Conservation (phyloP, 208 protist species). For the Trichomonas vaginalis region DNA sequence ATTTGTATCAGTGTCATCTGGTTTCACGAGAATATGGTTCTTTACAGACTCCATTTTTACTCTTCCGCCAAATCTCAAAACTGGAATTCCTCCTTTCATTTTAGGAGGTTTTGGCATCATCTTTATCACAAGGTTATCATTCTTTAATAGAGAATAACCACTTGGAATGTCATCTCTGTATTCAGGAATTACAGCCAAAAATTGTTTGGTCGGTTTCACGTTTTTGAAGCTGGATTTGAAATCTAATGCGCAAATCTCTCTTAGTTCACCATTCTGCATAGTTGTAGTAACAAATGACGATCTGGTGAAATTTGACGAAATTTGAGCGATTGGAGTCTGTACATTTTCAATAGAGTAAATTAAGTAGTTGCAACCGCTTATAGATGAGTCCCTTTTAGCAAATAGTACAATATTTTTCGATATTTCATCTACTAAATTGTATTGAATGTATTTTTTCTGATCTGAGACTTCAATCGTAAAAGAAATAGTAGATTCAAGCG, state of each 20-base stretch:
- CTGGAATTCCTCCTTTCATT: conserved; percentile 8
- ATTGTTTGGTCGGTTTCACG: background rate
- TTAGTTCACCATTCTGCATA: background rate
- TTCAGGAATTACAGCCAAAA: background rate
- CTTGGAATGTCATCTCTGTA: background rate
- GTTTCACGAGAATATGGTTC: background rate
- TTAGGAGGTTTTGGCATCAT: background rate
- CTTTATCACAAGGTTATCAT: background rate
- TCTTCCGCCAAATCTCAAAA: background rate
- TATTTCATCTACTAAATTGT: background rate
- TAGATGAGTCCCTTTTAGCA: background rate
- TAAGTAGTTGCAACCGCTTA: background rate
- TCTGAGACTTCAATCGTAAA: background rate
- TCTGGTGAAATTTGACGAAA: background rate
- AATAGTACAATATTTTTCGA: background rate
- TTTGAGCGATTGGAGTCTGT: background rate
- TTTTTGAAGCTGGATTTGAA: background rate
- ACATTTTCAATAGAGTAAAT: background rate
- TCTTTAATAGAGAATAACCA: background rate
- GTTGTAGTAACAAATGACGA: background rate
- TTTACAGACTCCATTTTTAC: background rate
- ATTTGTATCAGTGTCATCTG: background rate
- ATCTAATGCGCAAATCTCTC: background rate
- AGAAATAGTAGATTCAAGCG: background rate
- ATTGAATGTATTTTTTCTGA: background rate